These are phyloP conservation scores for Litchi chinensis DNA, from an alignment of 345 rosid species.

Conservation along the genomic window DNA sequence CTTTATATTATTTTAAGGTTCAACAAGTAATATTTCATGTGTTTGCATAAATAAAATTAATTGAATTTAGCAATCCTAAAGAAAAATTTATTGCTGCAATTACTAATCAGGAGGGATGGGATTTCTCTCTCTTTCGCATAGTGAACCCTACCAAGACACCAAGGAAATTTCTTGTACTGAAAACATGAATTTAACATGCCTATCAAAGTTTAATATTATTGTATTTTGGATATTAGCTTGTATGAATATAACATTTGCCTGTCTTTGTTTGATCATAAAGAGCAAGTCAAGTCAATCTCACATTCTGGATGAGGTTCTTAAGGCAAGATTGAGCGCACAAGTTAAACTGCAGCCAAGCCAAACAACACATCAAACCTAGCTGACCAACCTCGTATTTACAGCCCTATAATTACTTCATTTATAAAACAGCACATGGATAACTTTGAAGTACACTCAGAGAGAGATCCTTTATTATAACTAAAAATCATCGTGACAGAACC, in stretches of 20 bases:
- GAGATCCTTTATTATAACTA: not conserved
- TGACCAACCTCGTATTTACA: not conserved
- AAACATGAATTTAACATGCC: not conserved
- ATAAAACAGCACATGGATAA: not conserved
- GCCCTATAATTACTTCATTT: not conserved
- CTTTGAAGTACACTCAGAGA: not conserved
- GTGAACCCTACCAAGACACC: not conserved
- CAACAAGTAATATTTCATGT: no score
- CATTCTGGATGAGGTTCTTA: not conserved
- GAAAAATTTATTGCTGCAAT: no score
- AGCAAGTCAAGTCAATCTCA: not conserved
- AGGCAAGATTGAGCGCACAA: not conserved
- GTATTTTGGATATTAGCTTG: not conserved
- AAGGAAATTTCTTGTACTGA: not conserved
- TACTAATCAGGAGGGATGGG: no score
- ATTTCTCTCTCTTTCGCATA: no score
- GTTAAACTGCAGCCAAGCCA: not conserved
- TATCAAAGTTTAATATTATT: not conserved
- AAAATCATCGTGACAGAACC: not conserved
- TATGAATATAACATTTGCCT: not conserved
- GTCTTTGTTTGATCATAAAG: not conserved
- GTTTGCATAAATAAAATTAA: no score
- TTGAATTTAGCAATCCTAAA: no score
- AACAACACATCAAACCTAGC: conserved; percentile 1
- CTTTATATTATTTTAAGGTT: no score